Base-by-base conservation (phyloP, 306 rosid genomes). In the Abrus pulchellus region DNA sequence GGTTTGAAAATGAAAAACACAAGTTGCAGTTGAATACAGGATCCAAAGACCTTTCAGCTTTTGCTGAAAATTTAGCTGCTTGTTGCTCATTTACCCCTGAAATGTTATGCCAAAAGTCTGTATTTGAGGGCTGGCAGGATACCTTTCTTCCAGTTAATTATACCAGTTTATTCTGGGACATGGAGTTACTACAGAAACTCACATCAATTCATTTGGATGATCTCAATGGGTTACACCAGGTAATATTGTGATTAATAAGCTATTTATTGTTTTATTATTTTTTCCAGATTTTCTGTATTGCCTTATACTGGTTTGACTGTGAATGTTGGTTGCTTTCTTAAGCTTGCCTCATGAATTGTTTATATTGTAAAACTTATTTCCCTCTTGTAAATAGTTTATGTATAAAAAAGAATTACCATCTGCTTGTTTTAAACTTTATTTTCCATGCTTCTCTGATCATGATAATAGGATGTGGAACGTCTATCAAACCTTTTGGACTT, bases 151-250 rank as follows among this genome's bases (percentile, higher is more conserved):
- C 91, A 2, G 81, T 84, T 63, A 97, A 94, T 70, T 77, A 72
- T 57, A 55, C 91, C 47, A 91, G 99, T 83, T 75, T 92, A 66
- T 86, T 82, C 78, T 86, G 81, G 75, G 99, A 94, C 85, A 85
- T 93, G 94, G 81, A 79, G 83, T 77, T 93, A 63, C 88, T 94
- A 30, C 84, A 81, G 79, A 85, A 89, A 76, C 90, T 94, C 11
- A 82, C 93, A 60, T 86, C 89, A 53, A 72, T 85, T 65, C 85
- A 79, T 82, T 80, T 84, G 89, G 87, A 81, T 36, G 89, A 94
- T 80, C 74, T 47, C 5, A 73, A 82, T 29, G 83, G 71, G 12
- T 82, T 77, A 79, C 83, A 77, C 74, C 82, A 30, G 66, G 97
- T 94, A 89, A 80, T 88, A 33, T 81, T 41, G 5, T 20, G 53